Evolutionary conservation across 2,329 filamentous ascomycete species (phyloP), one percentile per base, ranked within the genome.

Genomic region (Aspergillus versicolor): DNA sequence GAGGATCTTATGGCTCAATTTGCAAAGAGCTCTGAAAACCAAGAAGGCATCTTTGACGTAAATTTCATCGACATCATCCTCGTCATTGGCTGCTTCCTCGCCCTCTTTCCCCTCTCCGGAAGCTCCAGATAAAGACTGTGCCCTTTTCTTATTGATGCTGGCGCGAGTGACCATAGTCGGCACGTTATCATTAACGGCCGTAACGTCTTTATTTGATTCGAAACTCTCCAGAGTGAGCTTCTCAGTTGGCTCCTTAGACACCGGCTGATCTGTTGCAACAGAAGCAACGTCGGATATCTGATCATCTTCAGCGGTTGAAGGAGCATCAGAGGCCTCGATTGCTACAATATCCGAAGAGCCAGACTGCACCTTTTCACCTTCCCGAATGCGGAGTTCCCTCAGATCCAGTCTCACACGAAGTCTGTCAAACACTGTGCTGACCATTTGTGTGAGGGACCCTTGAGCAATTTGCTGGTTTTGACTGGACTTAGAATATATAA

Each of bases 391-490:
- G 37, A 89, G 82, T 70, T 97, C 92, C 74, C 96, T 97, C 79
- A 92, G 86, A 57, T 92, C 88, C 60, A 99, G 78, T 52, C 94
- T 84, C 1, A 85, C 84, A 77, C 94, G 95, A 62, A 99, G 93
- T 60, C 94, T 82, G 75, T 99, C 94, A 68, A 99, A 99, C 3
- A 99, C 94, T 1, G 93, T 97, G 63, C 93, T 92, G 40, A 97
- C 91, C 94, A 99, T 99, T 76, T 99, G 94, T 3, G 93, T 96
- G 69, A 99, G 79, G 4, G 94, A 97, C 3, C 94, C 94, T 73
- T 99, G 95, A 1, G 95, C 95, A 49, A 97, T 91, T 74, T 96
- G 92, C 79, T 99, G 94, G 72, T 97, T 99, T 56, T 91, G 86
- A 62, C 89, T 95, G 62, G 88, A 96, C 71, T 94, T 92, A 64